Conservation (phyloP, 495 filamentous ascomycete species). For the Penicillium cosmopolitanum region DNA sequence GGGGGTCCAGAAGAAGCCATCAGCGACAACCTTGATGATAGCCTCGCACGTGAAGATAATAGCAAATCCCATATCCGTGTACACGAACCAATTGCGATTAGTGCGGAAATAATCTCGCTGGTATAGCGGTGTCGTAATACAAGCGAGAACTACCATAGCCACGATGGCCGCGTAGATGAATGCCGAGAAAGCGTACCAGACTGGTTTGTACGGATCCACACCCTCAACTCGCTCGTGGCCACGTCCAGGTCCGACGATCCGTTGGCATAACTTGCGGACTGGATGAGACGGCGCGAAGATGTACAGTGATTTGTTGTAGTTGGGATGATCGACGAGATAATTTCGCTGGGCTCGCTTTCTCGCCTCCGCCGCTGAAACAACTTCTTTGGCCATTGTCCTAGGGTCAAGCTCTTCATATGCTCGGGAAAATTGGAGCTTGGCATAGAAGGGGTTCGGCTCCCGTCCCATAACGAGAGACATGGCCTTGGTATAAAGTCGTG, state of each 20-base stretch:
- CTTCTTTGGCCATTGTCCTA: slow-evolving; percentile 83
- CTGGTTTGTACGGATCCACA: slow-evolving; percentile 77
- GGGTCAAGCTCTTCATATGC: slow-evolving; percentile 81
- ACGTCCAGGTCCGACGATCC: slow-evolving; percentile 88
- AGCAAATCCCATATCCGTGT: slow-evolving; percentile 88
- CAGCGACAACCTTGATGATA: slow-evolving; percentile 89
- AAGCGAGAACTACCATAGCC: slow-evolving; percentile 94
- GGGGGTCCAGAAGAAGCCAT: slow-evolving; percentile 95
- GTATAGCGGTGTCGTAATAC: slow-evolving; percentile 91
- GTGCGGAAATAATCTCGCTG: slow-evolving; percentile 81
- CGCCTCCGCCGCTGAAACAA: slow-evolving; percentile 77
- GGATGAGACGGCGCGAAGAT: slow-evolving; percentile 79
- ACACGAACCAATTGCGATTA: slow-evolving; percentile 90
- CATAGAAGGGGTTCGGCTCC: slow-evolving; percentile 96
- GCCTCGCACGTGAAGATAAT: slow-evolving; percentile 86
- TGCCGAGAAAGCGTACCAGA: slow-evolving; percentile 92
- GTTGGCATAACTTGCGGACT: slow-evolving; percentile 81
- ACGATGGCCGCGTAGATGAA: slow-evolving; percentile 94
- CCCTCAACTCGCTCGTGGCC: slow-evolving; percentile 85
- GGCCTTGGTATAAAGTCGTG: slow-evolving; percentile 60
- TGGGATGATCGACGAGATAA: slow-evolving; percentile 83
- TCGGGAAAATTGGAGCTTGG: slow-evolving; percentile 71
- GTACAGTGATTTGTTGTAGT: slow-evolving; percentile 90
- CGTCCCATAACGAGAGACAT: slow-evolving; percentile 55
- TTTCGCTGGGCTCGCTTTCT: slow-evolving; percentile 87